These are phyloP conservation scores for Xylariaceae sp. DNA, from an alignment of 2,329 filamentous ascomycete species.

Conservation along the genomic window DNA sequence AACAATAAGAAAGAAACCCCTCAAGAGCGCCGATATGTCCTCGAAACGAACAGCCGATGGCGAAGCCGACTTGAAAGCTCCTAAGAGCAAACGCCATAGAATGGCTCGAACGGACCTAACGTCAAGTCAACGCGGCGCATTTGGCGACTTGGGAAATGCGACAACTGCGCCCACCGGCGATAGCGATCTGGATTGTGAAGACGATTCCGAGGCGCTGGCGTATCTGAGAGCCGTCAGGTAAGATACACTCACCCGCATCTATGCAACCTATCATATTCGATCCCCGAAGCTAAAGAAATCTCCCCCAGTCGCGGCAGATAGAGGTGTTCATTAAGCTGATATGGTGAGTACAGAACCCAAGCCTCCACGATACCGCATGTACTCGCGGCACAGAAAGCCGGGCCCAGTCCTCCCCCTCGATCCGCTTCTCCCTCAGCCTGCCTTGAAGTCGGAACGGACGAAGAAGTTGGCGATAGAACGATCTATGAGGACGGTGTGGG, in stretches of 20 bases:
- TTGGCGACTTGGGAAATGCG: conserved; percentile 49
- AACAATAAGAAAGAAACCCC: not conserved
- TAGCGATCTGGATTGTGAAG: conserved; percentile 52
- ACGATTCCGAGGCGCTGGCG: conserved; percentile 52
- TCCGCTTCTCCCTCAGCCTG: conserved; percentile 31
- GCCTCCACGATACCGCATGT: conserved; percentile 69
- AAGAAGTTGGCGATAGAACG: conserved; percentile 35
- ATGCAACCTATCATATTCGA: conserved; percentile 8
- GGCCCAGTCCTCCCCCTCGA: conserved; percentile 46
- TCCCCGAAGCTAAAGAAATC: conserved; percentile 26
- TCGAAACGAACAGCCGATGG: conserved; percentile 29
- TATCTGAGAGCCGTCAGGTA: conserved; percentile 59
- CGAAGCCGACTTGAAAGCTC: conserved; percentile 12
- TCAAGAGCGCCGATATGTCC: conserved; percentile 15
- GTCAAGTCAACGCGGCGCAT: conserved; percentile 56
- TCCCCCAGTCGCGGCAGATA: conserved; percentile 17
- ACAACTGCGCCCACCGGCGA: conserved; percentile 36
- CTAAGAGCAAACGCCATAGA: conserved; percentile 26
- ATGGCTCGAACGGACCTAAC: conserved; percentile 41
- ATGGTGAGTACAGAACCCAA: conserved; percentile 63
- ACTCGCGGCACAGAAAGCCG: conserved; percentile 58
- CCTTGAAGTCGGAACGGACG: conserved; percentile 24
- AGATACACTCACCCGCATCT: conserved; percentile 28
- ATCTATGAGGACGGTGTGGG: conserved; percentile 48
- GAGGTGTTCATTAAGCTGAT: conserved; percentile 41